Evolutionary conservation across 2,329 filamentous ascomycete genomes (phyloP).

Genomic region (Penicillium decumbens): DNA sequence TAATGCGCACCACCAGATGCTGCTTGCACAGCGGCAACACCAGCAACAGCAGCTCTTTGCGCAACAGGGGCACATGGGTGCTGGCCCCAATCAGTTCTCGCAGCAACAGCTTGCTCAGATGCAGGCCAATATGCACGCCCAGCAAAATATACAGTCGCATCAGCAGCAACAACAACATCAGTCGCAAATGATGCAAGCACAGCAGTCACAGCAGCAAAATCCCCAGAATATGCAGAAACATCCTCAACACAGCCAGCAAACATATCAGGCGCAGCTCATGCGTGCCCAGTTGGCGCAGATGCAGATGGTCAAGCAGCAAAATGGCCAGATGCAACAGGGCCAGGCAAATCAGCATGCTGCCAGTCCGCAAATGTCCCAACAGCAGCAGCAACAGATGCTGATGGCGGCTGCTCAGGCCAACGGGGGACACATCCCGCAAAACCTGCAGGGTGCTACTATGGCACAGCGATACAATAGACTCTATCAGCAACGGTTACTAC

Average conservation of each 20-base stretch:
- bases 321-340: slow-evolving; percentile 22
- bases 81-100: slow-evolving; percentile 30
- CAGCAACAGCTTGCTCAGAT: slow-evolving; percentile 42
- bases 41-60: slow-evolving; percentile 39
- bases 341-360: slow-evolving; percentile 18
- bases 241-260: slow-evolving; percentile 30
- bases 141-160: slow-evolving; percentile 45
- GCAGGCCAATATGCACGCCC: slow-evolving; percentile 44
- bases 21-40: slow-evolving; percentile 28
- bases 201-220: slow-evolving; percentile 31
- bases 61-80: slow-evolving; percentile 35
- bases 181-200: slow-evolving; percentile 35
- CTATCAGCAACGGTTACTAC: slow-evolving; percentile 35
- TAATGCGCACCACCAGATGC: slow-evolving; percentile 40
- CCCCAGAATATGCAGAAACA: slow-evolving; percentile 26
- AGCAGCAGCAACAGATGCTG: slow-evolving; percentile 32
- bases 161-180: slow-evolving; percentile 39
- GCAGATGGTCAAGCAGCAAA: slow-evolving; percentile 37
- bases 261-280: slow-evolving; percentile 37
- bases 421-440: slow-evolving; percentile 31
- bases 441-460: slow-evolving; percentile 27
- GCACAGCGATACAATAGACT: slow-evolving; percentile 35
- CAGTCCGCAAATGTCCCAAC: slow-evolving; percentile 10
- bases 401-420: slow-evolving; percentile 40
- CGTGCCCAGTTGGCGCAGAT: slow-evolving; percentile 38